Base-by-base conservation (phyloP, 257 asterid genomes). In the Plantago elongata region DNA sequence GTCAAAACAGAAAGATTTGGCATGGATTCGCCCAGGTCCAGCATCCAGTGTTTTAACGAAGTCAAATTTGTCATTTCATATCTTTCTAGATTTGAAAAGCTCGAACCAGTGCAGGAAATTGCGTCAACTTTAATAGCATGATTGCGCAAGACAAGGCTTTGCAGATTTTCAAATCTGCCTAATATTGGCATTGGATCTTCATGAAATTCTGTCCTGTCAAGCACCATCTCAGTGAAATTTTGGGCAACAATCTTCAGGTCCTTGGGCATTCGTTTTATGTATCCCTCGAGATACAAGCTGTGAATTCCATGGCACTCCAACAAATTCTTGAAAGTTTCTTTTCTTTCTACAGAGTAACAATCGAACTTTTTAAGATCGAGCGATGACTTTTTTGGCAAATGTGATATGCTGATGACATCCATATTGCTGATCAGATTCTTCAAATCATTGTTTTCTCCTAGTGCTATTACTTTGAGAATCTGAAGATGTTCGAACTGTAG, bases 1-100 rank as follows among this genome's bases (percentile, higher is more conserved):
- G n/a, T n/a, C n/a, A n/a, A n/a, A n/a, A n/a, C 45, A 5, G 61
- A 72, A 17, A 79, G 75, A 45, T 29, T 10, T 0, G 75, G 75
- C 81, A 79, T 46, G 45, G 75, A 69, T 14, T 34, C 5, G 5
- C 3, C 44, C 0, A 2, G 1, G 1, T 66, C 73, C 12, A 70
- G 51, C 37, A 4, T 40, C 68, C 75, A 42, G 1, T 18, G 15
- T 48, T 67, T 38, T 38, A 75, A 45, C 9, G 9, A 13, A 51
- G n/a, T 22, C 66, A 79, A 63, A 5, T 37, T 52, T 7, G 7
- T n/a, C 54, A 75, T 63, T 57, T 76, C 64, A 13, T 75, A 47
- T 10, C 45, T 43, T 17, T 57, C 51, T 5, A 79, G 81, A 14
- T 67, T 37, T 4, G 12, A 60, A 51, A 79, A 75, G 10, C 47